Conservation (phyloP, 164 flowering plant genomes). For the Magnolia officinalis region DNA sequence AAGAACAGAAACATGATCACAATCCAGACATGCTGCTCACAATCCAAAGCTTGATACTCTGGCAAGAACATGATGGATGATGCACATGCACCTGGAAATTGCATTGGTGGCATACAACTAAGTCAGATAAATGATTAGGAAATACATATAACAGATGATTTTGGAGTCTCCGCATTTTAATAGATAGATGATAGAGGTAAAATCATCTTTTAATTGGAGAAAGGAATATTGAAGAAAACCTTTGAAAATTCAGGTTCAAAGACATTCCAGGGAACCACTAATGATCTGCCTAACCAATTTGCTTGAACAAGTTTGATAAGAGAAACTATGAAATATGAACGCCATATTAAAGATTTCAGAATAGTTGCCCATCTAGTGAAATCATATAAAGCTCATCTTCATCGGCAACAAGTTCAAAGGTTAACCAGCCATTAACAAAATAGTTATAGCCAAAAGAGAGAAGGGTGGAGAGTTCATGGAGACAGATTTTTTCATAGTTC, state of each 20-base stretch:
- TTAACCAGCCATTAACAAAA: background rate
- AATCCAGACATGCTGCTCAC: no score
- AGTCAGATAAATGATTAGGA: no score
- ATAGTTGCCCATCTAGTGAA: slow-evolving; percentile 39
- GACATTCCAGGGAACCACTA: slow-evolving; percentile 23
- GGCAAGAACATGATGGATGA: no score
- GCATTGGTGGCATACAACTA: no score
- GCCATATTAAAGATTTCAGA: background rate
- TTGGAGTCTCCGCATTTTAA: no score
- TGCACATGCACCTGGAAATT: no score
- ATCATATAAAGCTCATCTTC: slow-evolving; percentile 52
- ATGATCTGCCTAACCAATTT: slow-evolving; percentile 81
- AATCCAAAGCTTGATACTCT: no score
- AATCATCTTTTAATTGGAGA: no score
- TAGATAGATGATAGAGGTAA: no score
- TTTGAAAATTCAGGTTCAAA: slow-evolving; percentile 65
- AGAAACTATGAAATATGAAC: background rate
- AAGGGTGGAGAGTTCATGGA: background rate
- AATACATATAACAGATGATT: no score
- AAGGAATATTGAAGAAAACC: slow-evolving; percentile 33
- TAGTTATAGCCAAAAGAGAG: background rate
- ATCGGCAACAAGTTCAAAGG: slow-evolving; percentile 31
- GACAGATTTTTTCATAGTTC: background rate
- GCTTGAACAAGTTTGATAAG: slow-evolving; percentile 43
- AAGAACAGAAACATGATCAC: no score